Evolutionary conservation across 164 flowering plant genomes (phyloP), one percentile per base, ranked within the genome.

Genomic region (Protea cynaroides): DNA sequence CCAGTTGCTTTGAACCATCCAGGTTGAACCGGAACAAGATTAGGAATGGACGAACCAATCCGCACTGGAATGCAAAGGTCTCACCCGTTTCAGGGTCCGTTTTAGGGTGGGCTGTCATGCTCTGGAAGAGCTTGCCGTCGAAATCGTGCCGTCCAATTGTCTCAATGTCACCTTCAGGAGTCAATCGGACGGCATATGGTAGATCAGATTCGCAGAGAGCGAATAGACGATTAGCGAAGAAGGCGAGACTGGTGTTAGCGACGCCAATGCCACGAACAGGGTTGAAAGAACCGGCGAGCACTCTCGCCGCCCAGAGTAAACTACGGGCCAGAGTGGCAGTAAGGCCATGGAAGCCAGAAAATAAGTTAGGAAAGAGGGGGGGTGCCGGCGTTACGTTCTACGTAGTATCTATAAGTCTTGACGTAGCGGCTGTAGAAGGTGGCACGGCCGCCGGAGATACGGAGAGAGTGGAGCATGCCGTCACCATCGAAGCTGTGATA

Each of bases 61-160:
- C 77, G 65, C 83, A 86, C 1, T 85, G 72, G 73, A 83, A 91
- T 0, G 88, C 91, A 29, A 88, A 91, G 2, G 79, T 70, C 68
- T 91, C 97, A 0, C 84, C 82, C 0, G 91, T 85, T 0, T 80
- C 76, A 0, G 78, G 61, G 62, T 91, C 96, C 2, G 76, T 49
- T 70, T 87, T 88, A n/a, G 97, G 95, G 70, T 92, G 96, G 0
- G 96, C 92, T 0, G 96, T 92, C 95, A 92, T 89, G 78, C 76
- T 84, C 81, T 66, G 65, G 54, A 49, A 40, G 7, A 83, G 63
- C 69, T 78, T 69, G 0, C 93, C 85, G 23, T 74, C 79, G 46
- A 84, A 84, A 56, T 86, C 85, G 23, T 73, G 71, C 17, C 92
- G 84, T 6, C 90, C 87, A 5, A 85, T 25, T 0, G 96, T 92